These are phyloP conservation scores for Coemansia sp. DNA, from an alignment of 192 early-diverging fungal species.

Conservation along the genomic window DNA sequence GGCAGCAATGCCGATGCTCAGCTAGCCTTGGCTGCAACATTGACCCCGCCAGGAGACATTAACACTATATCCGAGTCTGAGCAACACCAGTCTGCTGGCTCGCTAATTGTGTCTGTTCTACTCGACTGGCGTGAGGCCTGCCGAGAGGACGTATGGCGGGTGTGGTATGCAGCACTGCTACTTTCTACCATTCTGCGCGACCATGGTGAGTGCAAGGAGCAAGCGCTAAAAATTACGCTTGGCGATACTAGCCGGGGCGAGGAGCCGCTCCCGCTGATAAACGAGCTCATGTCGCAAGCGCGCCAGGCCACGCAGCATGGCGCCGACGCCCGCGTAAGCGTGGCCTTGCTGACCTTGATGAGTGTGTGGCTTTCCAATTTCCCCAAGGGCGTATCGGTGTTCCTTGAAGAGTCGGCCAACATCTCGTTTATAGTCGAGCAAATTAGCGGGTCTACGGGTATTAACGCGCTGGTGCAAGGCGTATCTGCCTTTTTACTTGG, in stretches of 20 bases:
- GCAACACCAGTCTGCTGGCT: conserved; percentile 74
- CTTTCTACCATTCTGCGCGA: conserved; percentile 74
- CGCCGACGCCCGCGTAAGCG: conserved; percentile 63
- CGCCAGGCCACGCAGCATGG: conserved; percentile 59
- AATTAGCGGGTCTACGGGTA: conserved; percentile 80
- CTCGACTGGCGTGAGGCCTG: conserved; percentile 67
- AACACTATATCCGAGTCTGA: conserved; percentile 16
- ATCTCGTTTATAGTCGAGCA: conserved; percentile 89
- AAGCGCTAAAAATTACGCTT: conserved; percentile 68
- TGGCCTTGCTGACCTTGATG: conserved; percentile 77
- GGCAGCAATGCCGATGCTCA: conserved; percentile 85
- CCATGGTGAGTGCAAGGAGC: conserved; percentile 71
- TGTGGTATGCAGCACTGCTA: conserved; percentile 85
- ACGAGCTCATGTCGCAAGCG: conserved; percentile 71
- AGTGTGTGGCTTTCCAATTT: conserved; percentile 84
- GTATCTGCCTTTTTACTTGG: conserved; percentile 82
- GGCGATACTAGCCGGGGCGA: conserved; percentile 70
- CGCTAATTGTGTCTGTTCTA: conserved; percentile 75
- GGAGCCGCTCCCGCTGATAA: conserved; percentile 82
- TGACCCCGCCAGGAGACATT: conserved; percentile 60
- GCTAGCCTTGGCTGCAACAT: conserved; percentile 77
- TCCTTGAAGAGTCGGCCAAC: conserved; percentile 85
- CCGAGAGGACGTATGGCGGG: conserved; percentile 70
- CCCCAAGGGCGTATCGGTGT: conserved; percentile 70
- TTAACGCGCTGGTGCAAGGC: conserved; percentile 85